Evolutionary conservation across 2,329 filamentous ascomycete genomes (phyloP).

Genomic region (Keithomyces neogunnii): DNA sequence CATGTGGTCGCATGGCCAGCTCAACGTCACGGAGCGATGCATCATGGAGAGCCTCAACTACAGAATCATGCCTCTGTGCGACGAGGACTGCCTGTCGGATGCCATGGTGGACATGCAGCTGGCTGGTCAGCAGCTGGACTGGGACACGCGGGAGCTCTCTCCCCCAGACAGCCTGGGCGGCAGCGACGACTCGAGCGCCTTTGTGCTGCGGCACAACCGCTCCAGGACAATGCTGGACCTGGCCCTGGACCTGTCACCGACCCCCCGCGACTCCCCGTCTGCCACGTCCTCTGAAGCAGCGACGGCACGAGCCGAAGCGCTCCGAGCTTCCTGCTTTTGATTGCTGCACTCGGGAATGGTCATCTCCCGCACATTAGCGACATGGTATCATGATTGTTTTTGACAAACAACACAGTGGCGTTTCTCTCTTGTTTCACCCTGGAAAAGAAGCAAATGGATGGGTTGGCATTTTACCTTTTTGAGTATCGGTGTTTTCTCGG

Average conservation of each 20-base stretch:
- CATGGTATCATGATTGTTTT: background rate
- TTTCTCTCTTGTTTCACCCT: background rate
- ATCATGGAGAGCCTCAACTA: slow-evolving; percentile 58
- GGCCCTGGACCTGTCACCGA: slow-evolving; percentile 17
- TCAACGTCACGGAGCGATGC: slow-evolving; percentile 55
- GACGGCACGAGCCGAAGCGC: slow-evolving; percentile 11
- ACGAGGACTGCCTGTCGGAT: slow-evolving; percentile 46
- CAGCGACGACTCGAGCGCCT: slow-evolving; percentile 17
- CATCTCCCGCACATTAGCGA: background rate
- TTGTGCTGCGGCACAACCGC: slow-evolving; percentile 23
- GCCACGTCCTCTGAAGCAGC: slow-evolving; percentile 8
- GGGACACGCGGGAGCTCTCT: slow-evolving; percentile 18
- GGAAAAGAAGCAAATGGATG: background rate
- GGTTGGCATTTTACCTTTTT: background rate
- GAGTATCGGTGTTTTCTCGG: background rate
- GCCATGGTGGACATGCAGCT: slow-evolving; percentile 57
- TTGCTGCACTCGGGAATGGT: background rate
- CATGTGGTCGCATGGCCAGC: slow-evolving; percentile 51
- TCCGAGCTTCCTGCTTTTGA: slow-evolving; percentile 12
- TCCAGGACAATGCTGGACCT: slow-evolving; percentile 24
- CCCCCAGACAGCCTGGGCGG: slow-evolving; percentile 18
- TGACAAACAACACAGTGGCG: slow-evolving; percentile 7
- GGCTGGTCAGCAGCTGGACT: slow-evolving; percentile 31
- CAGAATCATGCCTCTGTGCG: slow-evolving; percentile 52
- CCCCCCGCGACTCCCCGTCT: slow-evolving; percentile 16